These are phyloP conservation scores for Trichoderma gamsii DNA, from an alignment of 495 filamentous ascomycete species.

Conservation along the genomic window DNA sequence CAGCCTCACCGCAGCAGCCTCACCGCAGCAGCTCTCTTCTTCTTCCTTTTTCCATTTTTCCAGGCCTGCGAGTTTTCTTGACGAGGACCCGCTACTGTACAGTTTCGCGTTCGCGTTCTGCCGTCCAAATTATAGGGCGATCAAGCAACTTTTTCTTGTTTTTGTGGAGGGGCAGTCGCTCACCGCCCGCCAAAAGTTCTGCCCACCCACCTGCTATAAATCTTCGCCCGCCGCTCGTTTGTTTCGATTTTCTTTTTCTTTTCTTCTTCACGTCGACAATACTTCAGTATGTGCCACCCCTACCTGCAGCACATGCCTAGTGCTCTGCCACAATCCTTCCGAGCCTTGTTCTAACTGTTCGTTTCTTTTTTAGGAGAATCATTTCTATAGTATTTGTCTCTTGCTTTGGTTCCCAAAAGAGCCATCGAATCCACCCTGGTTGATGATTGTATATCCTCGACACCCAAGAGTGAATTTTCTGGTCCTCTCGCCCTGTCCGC, in stretches of 20 bases:
- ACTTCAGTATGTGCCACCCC: slow-evolving; percentile 49
- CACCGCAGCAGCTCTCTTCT: no score
- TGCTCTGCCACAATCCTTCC: neutral
- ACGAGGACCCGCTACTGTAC: neutral
- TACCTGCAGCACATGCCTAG: slow-evolving; percentile 21
- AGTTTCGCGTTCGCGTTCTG: neutral
- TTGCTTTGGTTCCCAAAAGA: slow-evolving; percentile 71
- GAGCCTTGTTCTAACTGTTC: neutral
- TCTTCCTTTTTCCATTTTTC: neutral
- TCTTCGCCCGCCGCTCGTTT: slow-evolving; percentile 10
- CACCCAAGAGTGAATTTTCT: slow-evolving; percentile 53
- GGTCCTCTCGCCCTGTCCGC: slow-evolving; percentile 47
- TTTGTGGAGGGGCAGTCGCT: neutral
- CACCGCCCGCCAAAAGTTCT: neutral
- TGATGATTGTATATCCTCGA: slow-evolving; percentile 55
- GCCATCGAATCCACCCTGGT: slow-evolving; percentile 58
- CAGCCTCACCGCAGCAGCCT: no score
- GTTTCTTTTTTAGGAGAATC: slow-evolving; percentile 57
- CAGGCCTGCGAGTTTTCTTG: neutral
- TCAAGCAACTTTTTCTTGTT: neutral
- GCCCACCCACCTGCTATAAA: slow-evolving; percentile 28
- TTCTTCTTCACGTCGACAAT: slow-evolving; percentile 56
- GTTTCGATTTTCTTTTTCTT: slow-evolving; percentile 29
- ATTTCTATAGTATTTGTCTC: slow-evolving; percentile 84
- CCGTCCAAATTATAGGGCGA: neutral